Percentiles rank a stretch among this genome's conserved stretches.
Evolutionary conservation across 2,329 filamentous ascomycete genomes (phyloP).

Genomic region (Alternaria incomplexa): DNA sequence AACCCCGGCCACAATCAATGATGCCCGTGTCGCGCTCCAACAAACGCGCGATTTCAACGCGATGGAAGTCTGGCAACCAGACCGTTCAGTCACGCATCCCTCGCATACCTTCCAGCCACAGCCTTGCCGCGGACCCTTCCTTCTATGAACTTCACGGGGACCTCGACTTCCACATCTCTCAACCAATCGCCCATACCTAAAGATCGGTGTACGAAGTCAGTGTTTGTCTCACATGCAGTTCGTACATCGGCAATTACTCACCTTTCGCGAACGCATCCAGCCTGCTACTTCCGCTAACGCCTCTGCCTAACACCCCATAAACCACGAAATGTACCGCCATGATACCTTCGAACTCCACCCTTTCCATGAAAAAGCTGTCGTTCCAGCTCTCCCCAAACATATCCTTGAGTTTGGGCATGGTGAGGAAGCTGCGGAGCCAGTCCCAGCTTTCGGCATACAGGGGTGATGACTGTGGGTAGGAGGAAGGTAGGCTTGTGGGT

Average conservation of each 20-base stretch:
- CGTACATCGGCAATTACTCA: no score
- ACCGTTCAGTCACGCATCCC: not conserved
- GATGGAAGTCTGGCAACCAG: not conserved
- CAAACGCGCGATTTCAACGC: not conserved
- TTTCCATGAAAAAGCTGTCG: conserved; percentile 29
- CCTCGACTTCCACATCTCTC: conserved; percentile 52
- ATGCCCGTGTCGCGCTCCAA: not conserved
- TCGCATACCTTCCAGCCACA: conserved; percentile 4
- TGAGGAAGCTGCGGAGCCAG: conserved; percentile 41
- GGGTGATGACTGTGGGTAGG: conserved; percentile 24
- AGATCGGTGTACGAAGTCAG: no score
- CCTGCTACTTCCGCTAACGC: conserved; percentile 56
- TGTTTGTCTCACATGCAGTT: no score
- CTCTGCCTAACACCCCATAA: conserved; percentile 46
- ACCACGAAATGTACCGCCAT: conserved; percentile 47
- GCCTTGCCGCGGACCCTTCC: conserved; percentile 17
- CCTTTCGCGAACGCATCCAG: conserved; percentile 61
- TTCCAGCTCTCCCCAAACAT: conserved; percentile 38
- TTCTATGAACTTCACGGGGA: conserved; percentile 44
- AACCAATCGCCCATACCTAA: conserved; percentile 57
- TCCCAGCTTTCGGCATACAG: conserved; percentile 37
- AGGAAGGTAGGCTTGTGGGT: conserved; percentile 37
- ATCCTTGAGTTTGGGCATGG: conserved; percentile 31
- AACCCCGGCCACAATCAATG: not conserved
- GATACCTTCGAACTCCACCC: conserved; percentile 42